Conservation (phyloP, 495 filamentous ascomycete genomes). For the Xylaria curta region DNA sequence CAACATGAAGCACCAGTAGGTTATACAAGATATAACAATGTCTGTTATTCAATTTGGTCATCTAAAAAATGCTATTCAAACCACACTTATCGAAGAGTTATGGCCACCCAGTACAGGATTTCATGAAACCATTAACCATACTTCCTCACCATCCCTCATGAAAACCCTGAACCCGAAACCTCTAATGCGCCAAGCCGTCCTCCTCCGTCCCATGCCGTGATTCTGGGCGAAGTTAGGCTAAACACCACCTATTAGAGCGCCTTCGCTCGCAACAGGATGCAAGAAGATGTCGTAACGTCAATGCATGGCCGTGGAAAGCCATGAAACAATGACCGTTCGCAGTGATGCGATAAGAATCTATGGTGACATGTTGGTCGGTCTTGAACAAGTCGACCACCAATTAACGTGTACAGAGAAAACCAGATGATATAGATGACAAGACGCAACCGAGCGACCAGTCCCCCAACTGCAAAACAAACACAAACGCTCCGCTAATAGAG, state of each 20-base stretch:
- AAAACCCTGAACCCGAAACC: constrained; percentile 16
- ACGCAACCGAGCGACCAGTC: neutral
- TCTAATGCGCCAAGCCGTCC: constrained; percentile 37
- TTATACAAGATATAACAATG: constrained; percentile 15
- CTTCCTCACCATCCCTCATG: neutral
- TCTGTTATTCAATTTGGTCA: neutral
- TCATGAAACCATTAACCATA: neutral
- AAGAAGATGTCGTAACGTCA: constrained; percentile 26
- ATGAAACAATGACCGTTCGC: constrained; percentile 1
- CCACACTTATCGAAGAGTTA: constrained; percentile 8
- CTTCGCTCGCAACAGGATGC: constrained; percentile 30
- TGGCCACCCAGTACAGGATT: neutral
- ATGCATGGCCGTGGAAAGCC: constrained; percentile 1
- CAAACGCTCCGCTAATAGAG: constrained; percentile 17
- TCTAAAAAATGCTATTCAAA: neutral
- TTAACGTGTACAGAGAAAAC: constrained; percentile 10
- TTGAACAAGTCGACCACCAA: constrained; percentile 2
- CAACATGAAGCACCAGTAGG: neutral
- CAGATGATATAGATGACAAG: neutral
- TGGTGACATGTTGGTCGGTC: neutral
- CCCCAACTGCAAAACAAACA: neutral
- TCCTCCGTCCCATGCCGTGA: constrained; percentile 31
- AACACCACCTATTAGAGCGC: constrained; percentile 30
- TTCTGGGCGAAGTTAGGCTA: constrained; percentile 34
- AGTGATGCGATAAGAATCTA: constrained; percentile 18